Evolutionary conservation across 2,329 filamentous ascomycete species (phyloP).

Genomic region (Dactylella cylindrospora): DNA sequence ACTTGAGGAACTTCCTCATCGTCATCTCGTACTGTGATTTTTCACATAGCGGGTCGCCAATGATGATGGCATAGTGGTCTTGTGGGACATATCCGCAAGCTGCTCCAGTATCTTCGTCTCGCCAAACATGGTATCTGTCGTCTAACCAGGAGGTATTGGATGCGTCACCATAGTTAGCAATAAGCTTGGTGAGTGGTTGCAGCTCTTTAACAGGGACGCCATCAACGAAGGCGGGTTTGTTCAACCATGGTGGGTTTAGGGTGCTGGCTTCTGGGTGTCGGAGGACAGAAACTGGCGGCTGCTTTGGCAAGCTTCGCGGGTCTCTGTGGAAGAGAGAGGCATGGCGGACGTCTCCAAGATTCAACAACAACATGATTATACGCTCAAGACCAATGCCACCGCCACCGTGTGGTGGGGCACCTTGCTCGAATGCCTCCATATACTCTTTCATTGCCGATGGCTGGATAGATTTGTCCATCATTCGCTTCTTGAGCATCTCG

Average conservation of each 20-base stretch:
- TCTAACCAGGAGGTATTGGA: constrained; percentile 94
- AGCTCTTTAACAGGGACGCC: constrained; percentile 56
- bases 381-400: constrained; percentile 89
- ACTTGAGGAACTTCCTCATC: constrained; percentile 64
- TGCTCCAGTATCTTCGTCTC: constrained; percentile 74
- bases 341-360: constrained; percentile 84
- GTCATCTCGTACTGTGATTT: constrained; percentile 59
- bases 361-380: constrained; percentile 79
- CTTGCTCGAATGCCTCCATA: constrained; percentile 82
- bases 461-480: constrained; percentile 73
- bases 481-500: constrained; percentile 70
- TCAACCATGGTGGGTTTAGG: constrained; percentile 65
- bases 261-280: constrained; percentile 87
- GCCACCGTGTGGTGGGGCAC: constrained; percentile 83
- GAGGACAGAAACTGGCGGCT: constrained; percentile 64
- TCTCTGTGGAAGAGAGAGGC: constrained; percentile 86
- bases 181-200: constrained; percentile 79
- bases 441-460: constrained; percentile 88
- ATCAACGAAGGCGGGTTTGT: constrained; percentile 55
- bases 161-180: constrained; percentile 93
- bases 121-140: constrained; percentile 83
- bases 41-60: constrained; percentile 85
- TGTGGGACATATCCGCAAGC: constrained; percentile 80
- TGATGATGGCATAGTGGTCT: constrained; percentile 76
- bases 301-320: constrained; percentile 78